Evolutionary conservation across 2,329 filamentous ascomycete species (phyloP).

Genomic region (Teratosphaeria destructans): DNA sequence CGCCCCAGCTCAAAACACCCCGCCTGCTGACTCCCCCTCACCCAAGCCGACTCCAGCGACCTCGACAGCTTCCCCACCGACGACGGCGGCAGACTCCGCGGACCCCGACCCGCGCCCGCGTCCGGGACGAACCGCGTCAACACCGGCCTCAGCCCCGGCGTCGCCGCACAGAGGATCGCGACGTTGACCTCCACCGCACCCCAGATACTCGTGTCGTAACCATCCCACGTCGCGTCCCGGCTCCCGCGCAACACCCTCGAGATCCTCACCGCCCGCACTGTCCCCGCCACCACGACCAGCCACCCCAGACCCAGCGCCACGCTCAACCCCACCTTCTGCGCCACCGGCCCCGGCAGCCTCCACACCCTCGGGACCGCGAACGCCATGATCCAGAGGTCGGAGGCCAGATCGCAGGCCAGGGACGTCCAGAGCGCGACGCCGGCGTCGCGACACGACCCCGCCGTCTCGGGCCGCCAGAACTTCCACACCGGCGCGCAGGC

Average conservation of each 20-base stretch:
- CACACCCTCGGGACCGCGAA: background rate
- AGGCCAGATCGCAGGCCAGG: background rate
- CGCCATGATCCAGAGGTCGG: background rate
- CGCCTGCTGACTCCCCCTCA: too few species aligned
- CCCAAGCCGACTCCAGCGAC: too few species aligned
- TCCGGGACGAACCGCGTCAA: background rate
- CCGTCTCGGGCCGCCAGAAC: background rate
- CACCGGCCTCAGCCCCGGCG: slow-evolving; percentile 29
- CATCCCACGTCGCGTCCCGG: slow-evolving; percentile 20
- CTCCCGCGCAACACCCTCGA: background rate
- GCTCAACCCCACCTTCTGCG: background rate
- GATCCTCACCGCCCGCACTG: background rate
- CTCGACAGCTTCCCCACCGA: background rate
- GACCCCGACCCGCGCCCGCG: background rate
- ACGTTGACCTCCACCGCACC: slow-evolving; percentile 26
- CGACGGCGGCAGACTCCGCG: background rate
- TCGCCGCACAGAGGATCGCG: slow-evolving; percentile 26
- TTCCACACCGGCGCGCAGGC: background rate
- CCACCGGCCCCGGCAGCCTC: background rate
- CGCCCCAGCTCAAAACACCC: background rate
- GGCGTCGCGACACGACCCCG: background rate
- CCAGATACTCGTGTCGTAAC: slow-evolving; percentile 26
- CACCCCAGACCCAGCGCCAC: background rate
- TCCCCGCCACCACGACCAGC: background rate
- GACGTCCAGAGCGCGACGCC: background rate